Conservation (phyloP, 2,329 filamentous ascomycete genomes). For the Fusarium foetens region DNA sequence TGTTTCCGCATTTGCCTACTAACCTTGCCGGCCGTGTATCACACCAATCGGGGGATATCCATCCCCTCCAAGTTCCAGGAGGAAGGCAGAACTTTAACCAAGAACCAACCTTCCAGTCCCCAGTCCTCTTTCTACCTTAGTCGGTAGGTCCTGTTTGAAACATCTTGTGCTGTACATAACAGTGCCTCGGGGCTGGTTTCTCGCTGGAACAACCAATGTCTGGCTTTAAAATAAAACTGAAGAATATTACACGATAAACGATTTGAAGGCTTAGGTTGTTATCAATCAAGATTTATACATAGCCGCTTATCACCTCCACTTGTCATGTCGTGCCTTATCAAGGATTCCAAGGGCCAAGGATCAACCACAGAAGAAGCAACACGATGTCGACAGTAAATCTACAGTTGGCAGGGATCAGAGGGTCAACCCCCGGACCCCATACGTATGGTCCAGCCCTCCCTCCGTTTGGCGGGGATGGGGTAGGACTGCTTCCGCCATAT, state of each 20-base stretch:
- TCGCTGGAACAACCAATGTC: neutral
- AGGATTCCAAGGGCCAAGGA: neutral
- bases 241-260: no score
- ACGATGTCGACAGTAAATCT: conserved; percentile 4
- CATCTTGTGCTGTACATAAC: neutral
- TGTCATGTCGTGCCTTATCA: conserved; percentile 8
- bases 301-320: conserved; percentile 12
- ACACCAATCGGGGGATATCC: conserved; percentile 18
- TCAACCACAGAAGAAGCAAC: conserved; percentile 12
- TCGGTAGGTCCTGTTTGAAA: neutral
- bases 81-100: neutral
- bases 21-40: neutral
- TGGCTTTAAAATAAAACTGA: neutral
- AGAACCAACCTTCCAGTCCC: neutral
- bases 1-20: neutral
- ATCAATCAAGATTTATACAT: conserved; percentile 7
- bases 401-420: conserved; percentile 19
- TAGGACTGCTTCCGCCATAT: conserved; percentile 21
- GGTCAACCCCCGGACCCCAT: conserved; percentile 24
- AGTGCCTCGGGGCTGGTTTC: neutral
- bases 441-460: conserved; percentile 3
- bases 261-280: neutral
- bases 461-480: conserved; percentile 20
- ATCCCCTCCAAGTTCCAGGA: conserved; percentile 3
- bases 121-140: neutral